These are phyloP conservation scores for Mucor saturninus DNA, from an alignment of 371 early-diverging fungal species.

Conservation along the genomic window DNA sequence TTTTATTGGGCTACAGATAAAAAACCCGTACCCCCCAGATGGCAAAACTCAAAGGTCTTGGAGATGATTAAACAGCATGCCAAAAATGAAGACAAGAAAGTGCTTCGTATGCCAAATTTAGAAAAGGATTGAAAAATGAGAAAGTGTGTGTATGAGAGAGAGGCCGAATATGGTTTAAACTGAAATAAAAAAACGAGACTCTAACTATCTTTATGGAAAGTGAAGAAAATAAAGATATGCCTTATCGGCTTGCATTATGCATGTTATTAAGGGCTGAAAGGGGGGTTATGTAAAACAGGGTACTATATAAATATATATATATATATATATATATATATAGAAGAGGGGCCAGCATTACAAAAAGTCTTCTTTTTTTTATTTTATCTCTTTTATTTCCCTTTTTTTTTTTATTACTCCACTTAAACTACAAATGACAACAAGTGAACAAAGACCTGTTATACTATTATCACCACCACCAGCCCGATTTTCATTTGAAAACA, in stretches of 20 bases:
- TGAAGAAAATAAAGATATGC: not conserved
- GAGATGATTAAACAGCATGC: conserved; percentile 68
- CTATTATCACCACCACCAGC: conserved; percentile 22
- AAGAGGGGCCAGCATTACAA: not conserved
- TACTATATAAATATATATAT: not conserved
- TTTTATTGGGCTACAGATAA: conserved; percentile 89
- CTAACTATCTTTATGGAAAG: not conserved
- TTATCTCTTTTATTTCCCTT: not conserved
- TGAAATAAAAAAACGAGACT: not conserved
- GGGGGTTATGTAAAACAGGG: not conserved
- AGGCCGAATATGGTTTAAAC: conserved; percentile 4
- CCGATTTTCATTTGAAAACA: not conserved
- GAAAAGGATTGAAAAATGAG: conserved; percentile 22
- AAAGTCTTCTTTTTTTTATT: not conserved
- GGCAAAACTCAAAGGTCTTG: conserved; percentile 61
- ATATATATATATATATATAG: conserved; percentile 9
- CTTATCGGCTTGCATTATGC: conserved; percentile 27
- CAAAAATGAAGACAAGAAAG: conserved; percentile 68
- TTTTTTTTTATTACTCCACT: conserved; percentile 1
- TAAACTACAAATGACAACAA: no score
- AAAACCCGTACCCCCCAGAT: conserved; percentile 65
- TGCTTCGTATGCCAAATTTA: conserved; percentile 80
- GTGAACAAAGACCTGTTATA: conserved; percentile 17
- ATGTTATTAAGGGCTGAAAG: conserved; percentile 4
- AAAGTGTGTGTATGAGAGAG: no score